These are phyloP conservation scores for Claviceps maximensis DNA, from an alignment of 2,329 filamentous ascomycete species.

Conservation along the genomic window DNA sequence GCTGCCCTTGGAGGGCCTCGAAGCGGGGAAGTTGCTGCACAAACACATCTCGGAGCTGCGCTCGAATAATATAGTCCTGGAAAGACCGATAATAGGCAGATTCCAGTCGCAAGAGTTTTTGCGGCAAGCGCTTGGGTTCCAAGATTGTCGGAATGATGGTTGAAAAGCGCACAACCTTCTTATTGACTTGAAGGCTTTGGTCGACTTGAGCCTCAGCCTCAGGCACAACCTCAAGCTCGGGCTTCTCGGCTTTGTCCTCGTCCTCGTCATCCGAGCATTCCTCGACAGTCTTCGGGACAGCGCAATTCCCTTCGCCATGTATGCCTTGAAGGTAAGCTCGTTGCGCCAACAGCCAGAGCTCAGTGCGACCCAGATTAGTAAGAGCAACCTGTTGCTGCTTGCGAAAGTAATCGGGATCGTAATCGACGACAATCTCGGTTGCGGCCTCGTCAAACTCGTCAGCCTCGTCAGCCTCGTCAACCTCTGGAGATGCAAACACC, in stretches of 20 bases:
- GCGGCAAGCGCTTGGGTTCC: constrained; percentile 36
- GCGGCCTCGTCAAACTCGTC: constrained; percentile 38
- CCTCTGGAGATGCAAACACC: constrained; percentile 15
- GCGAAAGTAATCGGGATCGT: constrained; percentile 60
- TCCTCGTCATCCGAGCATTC: constrained; percentile 22
- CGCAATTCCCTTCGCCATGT: constrained; percentile 29
- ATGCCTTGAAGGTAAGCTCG: constrained; percentile 61
- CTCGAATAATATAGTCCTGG: constrained; percentile 55
- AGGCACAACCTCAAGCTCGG: too few relatives aligned
- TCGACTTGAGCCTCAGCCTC: constrained; percentile 14
- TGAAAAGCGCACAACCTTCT: constrained; percentile 69
- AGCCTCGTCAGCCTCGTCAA: constrained; percentile 26
- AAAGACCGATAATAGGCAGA: constrained; percentile 84
- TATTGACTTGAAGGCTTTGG: constrained; percentile 25
- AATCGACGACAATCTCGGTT: constrained; percentile 54
- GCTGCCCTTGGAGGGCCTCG: constrained; percentile 74
- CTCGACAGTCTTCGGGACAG: constrained; percentile 24
- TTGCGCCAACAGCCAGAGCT: constrained; percentile 75
- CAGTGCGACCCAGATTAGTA: constrained; percentile 72
- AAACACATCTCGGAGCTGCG: constrained; percentile 61
- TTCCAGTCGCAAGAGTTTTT: constrained; percentile 44
- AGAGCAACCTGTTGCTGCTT: constrained; percentile 59
- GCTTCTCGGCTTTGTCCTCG: constrained; percentile 9
- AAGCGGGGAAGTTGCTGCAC: constrained; percentile 75
- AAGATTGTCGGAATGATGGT: constrained; percentile 33